Evolutionary conservation across 495 filamentous ascomycete species (phyloP).

Genomic region (Aspergillus conjunctus): DNA sequence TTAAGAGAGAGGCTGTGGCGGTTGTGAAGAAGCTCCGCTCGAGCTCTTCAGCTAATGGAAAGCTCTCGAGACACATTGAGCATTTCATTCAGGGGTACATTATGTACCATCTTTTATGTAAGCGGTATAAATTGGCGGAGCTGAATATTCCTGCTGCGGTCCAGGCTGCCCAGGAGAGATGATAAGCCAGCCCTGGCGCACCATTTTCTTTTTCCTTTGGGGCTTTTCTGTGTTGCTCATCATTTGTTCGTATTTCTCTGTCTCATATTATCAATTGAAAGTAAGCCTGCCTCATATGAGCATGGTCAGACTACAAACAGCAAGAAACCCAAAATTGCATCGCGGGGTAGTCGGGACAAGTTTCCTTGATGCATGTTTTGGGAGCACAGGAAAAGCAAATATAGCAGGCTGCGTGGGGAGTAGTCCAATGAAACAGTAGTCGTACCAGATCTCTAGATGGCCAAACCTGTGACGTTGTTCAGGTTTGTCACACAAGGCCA

Average conservation of each 20-base stretch:
- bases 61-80: background rate
- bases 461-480: background rate
- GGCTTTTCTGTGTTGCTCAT: background rate
- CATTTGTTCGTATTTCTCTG: background rate
- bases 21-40: background rate
- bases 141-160: conserved; percentile 8
- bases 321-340: background rate
- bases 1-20: background rate
- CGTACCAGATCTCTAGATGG: background rate
- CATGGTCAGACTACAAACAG: background rate
- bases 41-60: background rate
- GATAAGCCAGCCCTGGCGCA: background rate
- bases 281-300: background rate
- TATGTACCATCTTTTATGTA: conserved; percentile 6
- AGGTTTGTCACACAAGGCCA: background rate
- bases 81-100: conserved; percentile 10
- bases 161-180: background rate
- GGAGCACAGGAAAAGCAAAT: background rate
- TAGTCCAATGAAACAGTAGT: background rate
- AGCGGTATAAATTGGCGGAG: conserved; percentile 2
- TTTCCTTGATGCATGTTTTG: too few species aligned
- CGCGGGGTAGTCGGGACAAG: background rate
- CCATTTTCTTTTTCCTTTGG: background rate
- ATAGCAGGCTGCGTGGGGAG: background rate
- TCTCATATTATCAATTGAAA: background rate